A percentile compares a stretch with the other conserved stretches of the same genome.
phyloP scores from a whole-genome alignment of 176 grass and related monocot species.

The Aegilops umbellulata region DNA sequence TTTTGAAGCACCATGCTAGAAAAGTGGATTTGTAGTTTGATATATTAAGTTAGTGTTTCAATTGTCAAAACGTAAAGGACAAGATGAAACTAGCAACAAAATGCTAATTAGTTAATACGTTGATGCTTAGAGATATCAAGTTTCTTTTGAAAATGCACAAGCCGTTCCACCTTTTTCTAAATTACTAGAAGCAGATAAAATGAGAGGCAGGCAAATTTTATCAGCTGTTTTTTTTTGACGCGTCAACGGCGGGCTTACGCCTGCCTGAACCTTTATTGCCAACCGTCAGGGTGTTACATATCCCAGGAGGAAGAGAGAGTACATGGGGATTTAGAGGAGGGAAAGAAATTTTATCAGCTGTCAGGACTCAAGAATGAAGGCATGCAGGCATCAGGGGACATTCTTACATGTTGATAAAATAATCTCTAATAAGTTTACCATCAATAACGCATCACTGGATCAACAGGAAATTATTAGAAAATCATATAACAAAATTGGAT shows the following conservation, averaged over 20 bases:
- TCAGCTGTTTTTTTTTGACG: too few species aligned
- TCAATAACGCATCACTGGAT: neutral
- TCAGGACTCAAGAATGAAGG: neutral
- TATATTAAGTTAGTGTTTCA: neutral
- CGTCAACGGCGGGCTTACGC: too few species aligned
- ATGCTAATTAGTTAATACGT: neutral
- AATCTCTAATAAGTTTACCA: neutral
- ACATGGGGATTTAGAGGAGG: too few species aligned
- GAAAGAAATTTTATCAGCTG: conserved; percentile 8
- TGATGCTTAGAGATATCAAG: conserved; percentile 6
- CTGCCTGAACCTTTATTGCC: too few species aligned
- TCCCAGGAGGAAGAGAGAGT: too few species aligned
- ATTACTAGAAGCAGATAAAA: neutral
- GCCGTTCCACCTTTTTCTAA: neutral
- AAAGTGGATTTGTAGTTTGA: neutral
- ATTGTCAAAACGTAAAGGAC: neutral
- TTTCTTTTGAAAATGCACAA: neutral
- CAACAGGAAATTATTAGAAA: neutral
- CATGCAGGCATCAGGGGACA: neutral
- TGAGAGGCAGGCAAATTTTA: neutral
- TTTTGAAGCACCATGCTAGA: neutral
- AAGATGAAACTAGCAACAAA: neutral
- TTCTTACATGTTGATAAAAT: neutral
- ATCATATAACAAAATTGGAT: neutral
- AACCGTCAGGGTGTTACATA: too few species aligned